phyloP scores from a whole-genome alignment of 1,284 basidiomycete species.

The Somion occarium region DNA sequence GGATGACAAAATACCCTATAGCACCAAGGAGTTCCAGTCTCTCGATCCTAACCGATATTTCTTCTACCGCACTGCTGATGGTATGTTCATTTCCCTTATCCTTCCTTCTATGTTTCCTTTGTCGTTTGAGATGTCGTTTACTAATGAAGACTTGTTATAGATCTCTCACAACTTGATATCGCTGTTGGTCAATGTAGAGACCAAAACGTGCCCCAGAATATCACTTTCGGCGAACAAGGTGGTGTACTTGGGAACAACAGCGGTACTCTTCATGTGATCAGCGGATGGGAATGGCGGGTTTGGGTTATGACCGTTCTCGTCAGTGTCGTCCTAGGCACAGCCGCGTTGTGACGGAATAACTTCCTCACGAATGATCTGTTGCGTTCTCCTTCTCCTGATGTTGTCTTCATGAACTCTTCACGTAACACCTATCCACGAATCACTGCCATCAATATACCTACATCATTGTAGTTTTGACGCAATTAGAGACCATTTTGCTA shows the following conservation, averaged over 20 bases:
- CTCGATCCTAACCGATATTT: slow-evolving; percentile 25
- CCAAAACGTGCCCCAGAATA: slow-evolving; percentile 22
- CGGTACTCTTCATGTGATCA: background rate
- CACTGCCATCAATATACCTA: too few species aligned
- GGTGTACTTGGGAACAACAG: slow-evolving; percentile 17
- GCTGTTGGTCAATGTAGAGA: slow-evolving; percentile 21
- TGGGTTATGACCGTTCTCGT: background rate
- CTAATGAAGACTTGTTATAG: slow-evolving; percentile 2
- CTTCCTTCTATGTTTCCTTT: background rate
- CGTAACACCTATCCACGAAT: too few species aligned
- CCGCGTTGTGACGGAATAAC: too few species aligned
- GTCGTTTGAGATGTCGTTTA: background rate
- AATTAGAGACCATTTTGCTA: too few species aligned
- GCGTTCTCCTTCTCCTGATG: too few species aligned
- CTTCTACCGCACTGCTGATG: slow-evolving; percentile 26
- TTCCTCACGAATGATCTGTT: too few species aligned
- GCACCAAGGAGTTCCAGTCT: slow-evolving; percentile 26
- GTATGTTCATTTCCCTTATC: slow-evolving; percentile 9
- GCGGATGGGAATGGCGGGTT: background rate
- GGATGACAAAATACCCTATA: slow-evolving; percentile 28
- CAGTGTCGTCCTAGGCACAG: too few species aligned
- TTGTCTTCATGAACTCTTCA: too few species aligned
- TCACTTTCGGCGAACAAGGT: slow-evolving; percentile 25
- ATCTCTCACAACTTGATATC: slow-evolving; percentile 21
- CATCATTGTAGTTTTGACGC: too few species aligned